Conservation (phyloP, 371 early-diverging fungal species). For the Phascolomyces articulosus region DNA sequence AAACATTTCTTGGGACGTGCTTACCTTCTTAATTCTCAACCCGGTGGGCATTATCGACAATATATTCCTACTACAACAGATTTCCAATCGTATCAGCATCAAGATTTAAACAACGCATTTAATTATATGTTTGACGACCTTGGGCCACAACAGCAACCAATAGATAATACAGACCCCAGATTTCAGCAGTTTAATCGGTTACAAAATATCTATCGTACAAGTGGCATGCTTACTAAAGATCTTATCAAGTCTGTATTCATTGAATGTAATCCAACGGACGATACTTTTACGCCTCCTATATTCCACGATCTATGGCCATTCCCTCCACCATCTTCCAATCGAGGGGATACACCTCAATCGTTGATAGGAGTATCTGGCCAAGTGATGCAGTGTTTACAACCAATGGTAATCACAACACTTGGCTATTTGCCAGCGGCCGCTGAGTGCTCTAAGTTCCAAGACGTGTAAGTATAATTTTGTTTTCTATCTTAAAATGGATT, state of each 20-base stretch:
- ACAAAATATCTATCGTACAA: neutral
- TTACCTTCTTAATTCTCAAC: neutral
- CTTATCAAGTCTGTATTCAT: neutral
- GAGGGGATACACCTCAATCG: neutral
- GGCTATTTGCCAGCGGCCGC: neutral
- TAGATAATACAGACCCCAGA: no score
- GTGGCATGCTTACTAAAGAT: neutral
- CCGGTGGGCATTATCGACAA: neutral
- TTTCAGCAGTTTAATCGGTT: neutral
- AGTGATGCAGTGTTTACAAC: neutral
- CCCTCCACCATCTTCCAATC: neutral
- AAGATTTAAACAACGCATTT: no score
- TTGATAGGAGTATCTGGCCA: neutral
- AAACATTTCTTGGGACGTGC: neutral
- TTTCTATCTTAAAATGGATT: neutral
- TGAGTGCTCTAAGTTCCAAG: neutral
- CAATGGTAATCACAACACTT: neutral
- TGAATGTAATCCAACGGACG: no score
- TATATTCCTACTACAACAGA: neutral
- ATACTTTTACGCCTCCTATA: neutral
- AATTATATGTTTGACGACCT: no score
- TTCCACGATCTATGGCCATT: conserved; percentile 6
- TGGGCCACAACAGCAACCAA: no score
- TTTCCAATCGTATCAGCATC: no score
- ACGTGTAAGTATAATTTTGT: neutral